Evolutionary conservation across 2,329 filamentous ascomycete genomes (phyloP).

Genomic region (Chrysosporium queenslandicum): DNA sequence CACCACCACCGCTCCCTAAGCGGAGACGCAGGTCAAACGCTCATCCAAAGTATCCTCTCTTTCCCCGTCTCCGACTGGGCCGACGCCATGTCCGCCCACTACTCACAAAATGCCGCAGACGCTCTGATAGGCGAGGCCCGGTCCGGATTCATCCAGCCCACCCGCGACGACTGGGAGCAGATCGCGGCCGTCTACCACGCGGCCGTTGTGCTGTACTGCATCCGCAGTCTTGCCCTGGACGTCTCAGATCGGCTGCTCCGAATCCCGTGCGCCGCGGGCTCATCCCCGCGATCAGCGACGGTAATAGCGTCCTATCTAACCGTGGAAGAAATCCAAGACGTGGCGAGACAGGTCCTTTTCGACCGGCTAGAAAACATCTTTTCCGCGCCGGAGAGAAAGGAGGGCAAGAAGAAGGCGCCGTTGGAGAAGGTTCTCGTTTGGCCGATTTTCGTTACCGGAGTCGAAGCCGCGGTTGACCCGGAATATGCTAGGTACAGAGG

Average conservation of each 20-base stretch:
- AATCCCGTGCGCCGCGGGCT: neutral
- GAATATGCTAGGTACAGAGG: slow-evolving; percentile 3
- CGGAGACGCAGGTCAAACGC: neutral
- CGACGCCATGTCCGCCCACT: slow-evolving; percentile 9
- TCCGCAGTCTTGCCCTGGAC: slow-evolving; percentile 15
- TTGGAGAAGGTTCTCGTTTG: slow-evolving; percentile 15
- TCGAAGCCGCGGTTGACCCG: slow-evolving; percentile 14
- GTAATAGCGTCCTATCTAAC: slow-evolving; percentile 10
- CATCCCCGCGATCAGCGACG: neutral
- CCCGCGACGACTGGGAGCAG: slow-evolving; percentile 13
- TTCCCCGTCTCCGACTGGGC: slow-evolving; percentile 15
- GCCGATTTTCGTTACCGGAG: slow-evolving; percentile 17
- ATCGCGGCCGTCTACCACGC: slow-evolving; percentile 16
- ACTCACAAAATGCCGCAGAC: slow-evolving; percentile 1
- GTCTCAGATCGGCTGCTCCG: slow-evolving; percentile 12
- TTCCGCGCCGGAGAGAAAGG: neutral
- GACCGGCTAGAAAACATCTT: slow-evolving; percentile 7
- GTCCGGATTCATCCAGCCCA: slow-evolving; percentile 14
- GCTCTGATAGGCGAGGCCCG: neutral
- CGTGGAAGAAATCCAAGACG: slow-evolving; percentile 13
- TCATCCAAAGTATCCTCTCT: slow-evolving; percentile 15
- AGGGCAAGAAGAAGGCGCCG: slow-evolving; percentile 2
- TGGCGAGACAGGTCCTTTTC: slow-evolving; percentile 14
- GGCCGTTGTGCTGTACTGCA: slow-evolving; percentile 15
- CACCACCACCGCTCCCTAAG: neutral